phyloP scores from a whole-genome alignment of 2,329 filamentous ascomycete species.

The Westerdykella ornata region DNA sequence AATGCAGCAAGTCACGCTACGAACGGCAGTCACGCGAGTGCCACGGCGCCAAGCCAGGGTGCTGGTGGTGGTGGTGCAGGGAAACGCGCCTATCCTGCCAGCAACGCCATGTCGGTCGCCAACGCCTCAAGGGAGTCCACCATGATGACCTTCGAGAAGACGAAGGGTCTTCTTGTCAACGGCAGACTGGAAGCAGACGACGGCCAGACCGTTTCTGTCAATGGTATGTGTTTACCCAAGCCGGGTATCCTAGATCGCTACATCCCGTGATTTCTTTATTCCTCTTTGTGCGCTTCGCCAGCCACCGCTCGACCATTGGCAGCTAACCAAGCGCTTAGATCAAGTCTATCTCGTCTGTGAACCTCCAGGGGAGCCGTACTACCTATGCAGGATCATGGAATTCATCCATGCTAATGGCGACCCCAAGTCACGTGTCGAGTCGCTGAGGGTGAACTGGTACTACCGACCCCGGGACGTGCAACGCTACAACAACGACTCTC shows the following conservation, averaged over 20 bases:
- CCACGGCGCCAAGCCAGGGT: constrained; percentile 37
- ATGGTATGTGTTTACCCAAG: constrained; percentile 61
- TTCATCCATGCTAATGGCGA: constrained; percentile 75
- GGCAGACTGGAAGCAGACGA: constrained; percentile 83
- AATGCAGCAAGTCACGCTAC: constrained; percentile 47
- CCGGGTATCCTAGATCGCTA: too few relatives aligned
- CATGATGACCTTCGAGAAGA: constrained; percentile 79
- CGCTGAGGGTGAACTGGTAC: constrained; percentile 94
- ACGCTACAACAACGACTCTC: constrained; percentile 82
- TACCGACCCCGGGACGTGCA: constrained; percentile 95
- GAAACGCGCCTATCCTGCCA: constrained; percentile 45
- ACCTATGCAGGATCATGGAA: constrained; percentile 96
- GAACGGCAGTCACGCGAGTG: constrained; percentile 31
- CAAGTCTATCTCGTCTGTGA: constrained; percentile 96
- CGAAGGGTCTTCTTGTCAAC: constrained; percentile 61
- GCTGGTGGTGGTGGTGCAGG: too few relatives aligned
- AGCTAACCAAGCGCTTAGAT: constrained; percentile 48
- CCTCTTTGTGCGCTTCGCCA: constrained; percentile 22
- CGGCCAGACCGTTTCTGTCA: constrained; percentile 72
- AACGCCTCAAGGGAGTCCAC: constrained; percentile 59
- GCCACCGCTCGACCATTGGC: constrained; percentile 20
- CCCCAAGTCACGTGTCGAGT: constrained; percentile 66
- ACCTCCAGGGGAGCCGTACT: constrained; percentile 95
- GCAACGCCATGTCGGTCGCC: constrained; percentile 39
- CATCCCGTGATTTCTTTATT: constrained; percentile 4